Conservation (phyloP, 148 eudicot species). For the Dysphania ambrosioides region DNA sequence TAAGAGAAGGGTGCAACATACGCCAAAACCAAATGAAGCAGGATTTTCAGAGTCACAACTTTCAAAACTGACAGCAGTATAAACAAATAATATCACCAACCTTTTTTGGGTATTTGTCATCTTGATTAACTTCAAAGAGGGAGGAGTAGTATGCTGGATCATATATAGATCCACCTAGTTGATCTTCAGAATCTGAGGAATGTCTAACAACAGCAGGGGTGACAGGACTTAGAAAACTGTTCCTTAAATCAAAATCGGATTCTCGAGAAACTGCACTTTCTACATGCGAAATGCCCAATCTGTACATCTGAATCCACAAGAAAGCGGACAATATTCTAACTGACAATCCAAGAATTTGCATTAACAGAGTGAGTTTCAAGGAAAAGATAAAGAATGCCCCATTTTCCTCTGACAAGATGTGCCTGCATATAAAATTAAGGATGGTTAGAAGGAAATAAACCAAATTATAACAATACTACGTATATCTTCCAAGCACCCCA, state of each 20-base stretch:
- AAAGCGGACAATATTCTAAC: constrained; percentile 75
- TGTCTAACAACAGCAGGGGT: constrained; percentile 48
- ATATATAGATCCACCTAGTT: constrained; percentile 82
- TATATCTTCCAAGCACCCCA: neutral
- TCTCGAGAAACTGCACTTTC: constrained; percentile 63
- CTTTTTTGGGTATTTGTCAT: constrained; percentile 38
- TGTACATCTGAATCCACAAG: constrained; percentile 97
- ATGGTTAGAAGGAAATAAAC: neutral
- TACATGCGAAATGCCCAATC: constrained; percentile 65
- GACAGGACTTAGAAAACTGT: constrained; percentile 76
- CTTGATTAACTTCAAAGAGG: constrained; percentile 63
- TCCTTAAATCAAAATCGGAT: constrained; percentile 75
- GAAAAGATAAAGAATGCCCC: constrained; percentile 64
- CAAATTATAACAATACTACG: neutral
- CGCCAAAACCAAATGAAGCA: neutral
- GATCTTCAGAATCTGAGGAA: constrained; percentile 62
- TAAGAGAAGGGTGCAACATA: neutral
- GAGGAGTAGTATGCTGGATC: constrained; percentile 85
- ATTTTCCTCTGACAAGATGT: constrained; percentile 54
- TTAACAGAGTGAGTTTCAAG: constrained; percentile 57
- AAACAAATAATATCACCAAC: constrained; percentile 29
- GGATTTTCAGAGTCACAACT: neutral
- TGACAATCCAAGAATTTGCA: constrained; percentile 76
- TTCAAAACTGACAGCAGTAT: neutral
- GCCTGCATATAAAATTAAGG: constrained; percentile 48